Base-by-base conservation (phyloP, 75 land plant species). In the Larix kaempferi region DNA sequence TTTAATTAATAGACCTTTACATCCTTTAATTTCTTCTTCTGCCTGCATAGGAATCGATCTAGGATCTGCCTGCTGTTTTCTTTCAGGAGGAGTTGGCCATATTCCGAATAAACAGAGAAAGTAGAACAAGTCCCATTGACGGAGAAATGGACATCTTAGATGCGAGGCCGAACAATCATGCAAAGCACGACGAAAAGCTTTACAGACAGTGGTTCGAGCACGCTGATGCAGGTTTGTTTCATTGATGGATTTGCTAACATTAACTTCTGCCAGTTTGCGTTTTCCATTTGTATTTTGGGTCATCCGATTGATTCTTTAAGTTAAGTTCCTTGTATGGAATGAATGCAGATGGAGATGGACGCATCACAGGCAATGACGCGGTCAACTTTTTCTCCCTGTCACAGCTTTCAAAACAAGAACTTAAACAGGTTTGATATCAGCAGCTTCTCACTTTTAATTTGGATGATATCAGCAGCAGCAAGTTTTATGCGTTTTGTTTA, bases 331-430 rank as follows among this genome's bases (percentile, higher is more conserved):
- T 26, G 55, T 62, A 23, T 59, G 35, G 22, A 55, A 58, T 74
- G 16, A 71, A 57, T n/a, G 60, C 84, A 96, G 99, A 96, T 84
- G 86, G 86, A 27, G 99, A 96, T 87, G 99, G 99, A 2, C 84
- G 99, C 39, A 84, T 96, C 63, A 96, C 98, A 0, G 99, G 99
- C 0, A 69, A 74, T 19, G 99, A 96, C 80, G 98, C 99, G 7
- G 92, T 78, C 61, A 91, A 94, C 74, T 92, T 96, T 78, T 96
- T 96, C 73, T 78, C 87, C 59, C 80, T 92, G 84, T 94, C 99
- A 1, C 87, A 89, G 26, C 76, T 96, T 57, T 85, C 99, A 0
- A 87, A 90, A 49, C 78, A 80, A 10, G 95, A 96, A 55, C 95
- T 96, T 69, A 96, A 96, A 73, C 98, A 92, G 95, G 99, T 96